phyloP scores from a whole-genome alignment of 1,284 basidiomycete species.

The Schizophyllum commune region DNA sequence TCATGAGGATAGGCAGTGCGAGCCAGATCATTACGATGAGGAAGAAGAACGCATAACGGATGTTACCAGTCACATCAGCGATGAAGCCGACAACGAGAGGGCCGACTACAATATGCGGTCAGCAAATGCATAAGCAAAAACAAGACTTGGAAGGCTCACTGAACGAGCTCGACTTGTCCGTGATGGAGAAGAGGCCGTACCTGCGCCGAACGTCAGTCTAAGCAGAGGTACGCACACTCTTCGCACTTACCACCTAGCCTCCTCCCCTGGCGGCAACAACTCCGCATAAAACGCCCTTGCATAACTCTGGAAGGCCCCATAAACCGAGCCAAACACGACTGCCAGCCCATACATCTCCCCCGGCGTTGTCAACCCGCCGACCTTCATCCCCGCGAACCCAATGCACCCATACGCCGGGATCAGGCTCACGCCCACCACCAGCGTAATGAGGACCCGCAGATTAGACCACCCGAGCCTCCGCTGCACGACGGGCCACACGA shows the following conservation, averaged over 20 bases:
- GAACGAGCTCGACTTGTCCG: constrained; percentile 87
- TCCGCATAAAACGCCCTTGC: constrained; percentile 75
- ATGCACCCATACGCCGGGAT: constrained; percentile 82
- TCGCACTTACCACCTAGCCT: constrained; percentile 58
- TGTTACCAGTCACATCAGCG: constrained; percentile 80
- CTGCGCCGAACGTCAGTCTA: constrained; percentile 15
- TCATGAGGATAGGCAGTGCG: constrained; percentile 68
- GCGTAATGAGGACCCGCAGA: constrained; percentile 53
- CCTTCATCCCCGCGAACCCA: constrained; percentile 50
- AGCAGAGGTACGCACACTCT: neutral
- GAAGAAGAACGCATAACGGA: constrained; percentile 86
- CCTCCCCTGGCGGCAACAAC: constrained; percentile 70
- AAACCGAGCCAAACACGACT: constrained; percentile 74
- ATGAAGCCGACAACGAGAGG: constrained; percentile 82
- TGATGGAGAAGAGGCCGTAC: constrained; percentile 80
- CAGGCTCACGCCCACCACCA: constrained; percentile 58
- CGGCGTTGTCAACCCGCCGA: constrained; percentile 68
- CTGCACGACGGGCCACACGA: constrained; percentile 65
- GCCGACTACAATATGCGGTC: constrained; percentile 36
- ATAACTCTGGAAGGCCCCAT: constrained; percentile 77
- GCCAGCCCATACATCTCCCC: constrained; percentile 82
- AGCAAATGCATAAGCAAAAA: neutral
- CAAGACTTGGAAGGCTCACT: neutral
- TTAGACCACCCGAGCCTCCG: constrained; percentile 57
- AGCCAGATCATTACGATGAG: constrained; percentile 73